A percentile compares a stretch with the other conserved stretches of the same genome.
These are phyloP conservation scores for Trichophaea hybrida DNA, from an alignment of 2,329 filamentous ascomycete species.

Conservation along the genomic window DNA sequence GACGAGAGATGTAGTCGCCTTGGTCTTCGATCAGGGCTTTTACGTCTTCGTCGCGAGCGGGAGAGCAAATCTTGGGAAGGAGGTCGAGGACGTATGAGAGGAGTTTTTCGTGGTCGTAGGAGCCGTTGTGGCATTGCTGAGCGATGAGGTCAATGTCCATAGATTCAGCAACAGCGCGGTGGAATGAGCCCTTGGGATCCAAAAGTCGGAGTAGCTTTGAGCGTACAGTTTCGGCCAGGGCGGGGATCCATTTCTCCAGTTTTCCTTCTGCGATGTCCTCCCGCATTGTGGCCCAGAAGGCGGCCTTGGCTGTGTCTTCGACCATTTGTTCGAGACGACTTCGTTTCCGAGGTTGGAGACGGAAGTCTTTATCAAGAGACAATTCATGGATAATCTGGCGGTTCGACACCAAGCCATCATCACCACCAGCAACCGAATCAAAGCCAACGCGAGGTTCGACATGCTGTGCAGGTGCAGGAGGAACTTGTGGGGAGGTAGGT, in stretches of 20 bases:
- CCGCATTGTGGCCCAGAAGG: slow-evolving; percentile 46
- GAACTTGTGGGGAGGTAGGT: slow-evolving; percentile 25
- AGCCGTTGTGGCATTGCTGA: slow-evolving; percentile 53
- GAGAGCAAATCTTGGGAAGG: slow-evolving; percentile 65
- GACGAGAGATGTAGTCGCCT: slow-evolving; percentile 56
- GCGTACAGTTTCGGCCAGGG: slow-evolving; percentile 25
- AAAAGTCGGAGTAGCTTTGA: slow-evolving; percentile 57
- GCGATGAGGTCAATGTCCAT: slow-evolving; percentile 58
- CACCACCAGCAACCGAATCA: slow-evolving; percentile 2
- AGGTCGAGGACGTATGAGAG: slow-evolving; percentile 62
- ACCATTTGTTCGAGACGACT: slow-evolving; percentile 43
- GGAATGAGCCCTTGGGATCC: slow-evolving; percentile 55
- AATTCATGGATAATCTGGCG: slow-evolving; percentile 64
- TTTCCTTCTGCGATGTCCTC: slow-evolving; percentile 44
- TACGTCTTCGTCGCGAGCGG: slow-evolving; percentile 63
- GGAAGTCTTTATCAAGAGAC: slow-evolving; percentile 63
- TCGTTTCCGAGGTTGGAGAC: slow-evolving; percentile 44
- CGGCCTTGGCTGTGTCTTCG: slow-evolving; percentile 45
- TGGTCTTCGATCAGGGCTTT: slow-evolving; percentile 50
- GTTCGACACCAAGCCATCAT: slow-evolving; percentile 36
- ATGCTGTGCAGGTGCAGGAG: neutral
- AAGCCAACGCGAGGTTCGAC: neutral
- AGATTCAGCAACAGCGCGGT: slow-evolving; percentile 59
- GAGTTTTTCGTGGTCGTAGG: slow-evolving; percentile 69
- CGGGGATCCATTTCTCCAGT: slow-evolving; percentile 25